A percentile compares a stretch with the other conserved stretches of the same genome.
These are phyloP conservation scores for Entomortierella lignicola DNA, from an alignment of 192 early-diverging fungal species.

Conservation along the genomic window DNA sequence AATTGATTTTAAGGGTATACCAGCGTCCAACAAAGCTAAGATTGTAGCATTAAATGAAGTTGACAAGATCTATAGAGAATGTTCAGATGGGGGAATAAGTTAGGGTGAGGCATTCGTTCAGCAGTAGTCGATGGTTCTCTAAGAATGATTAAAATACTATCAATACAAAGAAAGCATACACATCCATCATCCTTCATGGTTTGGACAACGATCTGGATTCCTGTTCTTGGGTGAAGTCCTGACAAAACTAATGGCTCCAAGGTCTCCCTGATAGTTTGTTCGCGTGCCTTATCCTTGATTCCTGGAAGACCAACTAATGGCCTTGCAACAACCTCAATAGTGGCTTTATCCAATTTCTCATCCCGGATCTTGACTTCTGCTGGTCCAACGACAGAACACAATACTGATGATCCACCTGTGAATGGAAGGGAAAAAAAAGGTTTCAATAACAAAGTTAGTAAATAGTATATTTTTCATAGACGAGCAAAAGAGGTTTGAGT, in stretches of 20 bases:
- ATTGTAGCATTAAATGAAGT: constrained; percentile 86
- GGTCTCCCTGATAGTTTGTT: constrained; percentile 75
- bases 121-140: too few species aligned
- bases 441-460: too few species aligned
- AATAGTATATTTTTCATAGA: too few species aligned
- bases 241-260: constrained; percentile 80
- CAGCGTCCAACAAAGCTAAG: constrained; percentile 91
- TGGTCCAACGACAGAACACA: constrained; percentile 89
- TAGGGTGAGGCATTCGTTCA: neutral
- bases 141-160: neutral
- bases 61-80: constrained; percentile 67
- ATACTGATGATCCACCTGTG: constrained; percentile 75
- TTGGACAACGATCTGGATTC: constrained; percentile 89
- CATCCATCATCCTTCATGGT: constrained; percentile 87
- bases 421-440: neutral
- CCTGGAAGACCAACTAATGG: constrained; percentile 73
- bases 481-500: too few species aligned
- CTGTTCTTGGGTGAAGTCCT: constrained; percentile 88
- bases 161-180: constrained; percentile 55
- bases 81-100: neutral
- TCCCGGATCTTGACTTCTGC: constrained; percentile 86
- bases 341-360: constrained; percentile 90
- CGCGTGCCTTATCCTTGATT: constrained; percentile 78
- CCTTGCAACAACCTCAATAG: constrained; percentile 82
- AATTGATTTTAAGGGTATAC: constrained; percentile 80